Conservation (phyloP, 1,284 basidiomycete genomes). For the Abortiporus biennis region DNA sequence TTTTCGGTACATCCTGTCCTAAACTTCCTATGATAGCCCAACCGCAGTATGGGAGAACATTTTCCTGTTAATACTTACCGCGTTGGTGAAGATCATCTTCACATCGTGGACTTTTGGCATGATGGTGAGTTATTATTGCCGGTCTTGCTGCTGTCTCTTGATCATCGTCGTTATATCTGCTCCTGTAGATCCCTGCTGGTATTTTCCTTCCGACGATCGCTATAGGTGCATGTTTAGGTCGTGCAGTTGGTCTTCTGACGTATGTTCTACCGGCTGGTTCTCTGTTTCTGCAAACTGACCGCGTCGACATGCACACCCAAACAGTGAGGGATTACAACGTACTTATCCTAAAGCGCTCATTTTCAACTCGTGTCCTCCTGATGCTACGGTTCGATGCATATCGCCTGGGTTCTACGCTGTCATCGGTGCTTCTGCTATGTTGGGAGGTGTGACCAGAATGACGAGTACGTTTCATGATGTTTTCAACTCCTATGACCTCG, state of each 20-base stretch:
- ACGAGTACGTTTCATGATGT: slow-evolving; percentile 44
- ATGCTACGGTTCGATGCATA: slow-evolving; percentile 61
- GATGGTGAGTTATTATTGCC: slow-evolving; percentile 46
- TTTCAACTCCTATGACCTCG: not conserved
- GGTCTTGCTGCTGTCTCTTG: not conserved
- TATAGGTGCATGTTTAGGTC: slow-evolving; percentile 64
- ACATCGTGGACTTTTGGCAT: slow-evolving; percentile 76
- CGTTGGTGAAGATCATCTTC: slow-evolving; percentile 51
- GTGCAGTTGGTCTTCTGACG: slow-evolving; percentile 65
- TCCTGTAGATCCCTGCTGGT: slow-evolving; percentile 58
- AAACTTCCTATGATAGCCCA: slow-evolving; percentile 33
- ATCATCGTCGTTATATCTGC: not conserved
- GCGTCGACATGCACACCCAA: too few relatives aligned
- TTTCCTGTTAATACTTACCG: slow-evolving; percentile 58
- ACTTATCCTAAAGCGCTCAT: slow-evolving; percentile 60
- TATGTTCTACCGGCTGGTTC: slow-evolving; percentile 25
- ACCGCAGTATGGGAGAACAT: slow-evolving; percentile 61
- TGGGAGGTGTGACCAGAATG: slow-evolving; percentile 80
- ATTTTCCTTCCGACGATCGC: slow-evolving; percentile 72
- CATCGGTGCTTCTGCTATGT: slow-evolving; percentile 75
- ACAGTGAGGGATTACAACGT: slow-evolving; percentile 57
- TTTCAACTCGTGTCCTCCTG: slow-evolving; percentile 65
- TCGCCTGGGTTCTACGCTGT: slow-evolving; percentile 82
- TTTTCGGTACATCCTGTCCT: not conserved
- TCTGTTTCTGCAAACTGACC: not conserved